A percentile compares a stretch with the other conserved stretches of the same genome.
Evolutionary conservation across 1,284 basidiomycete species (phyloP).

Genomic region (Cystobasidium pallidum): DNA sequence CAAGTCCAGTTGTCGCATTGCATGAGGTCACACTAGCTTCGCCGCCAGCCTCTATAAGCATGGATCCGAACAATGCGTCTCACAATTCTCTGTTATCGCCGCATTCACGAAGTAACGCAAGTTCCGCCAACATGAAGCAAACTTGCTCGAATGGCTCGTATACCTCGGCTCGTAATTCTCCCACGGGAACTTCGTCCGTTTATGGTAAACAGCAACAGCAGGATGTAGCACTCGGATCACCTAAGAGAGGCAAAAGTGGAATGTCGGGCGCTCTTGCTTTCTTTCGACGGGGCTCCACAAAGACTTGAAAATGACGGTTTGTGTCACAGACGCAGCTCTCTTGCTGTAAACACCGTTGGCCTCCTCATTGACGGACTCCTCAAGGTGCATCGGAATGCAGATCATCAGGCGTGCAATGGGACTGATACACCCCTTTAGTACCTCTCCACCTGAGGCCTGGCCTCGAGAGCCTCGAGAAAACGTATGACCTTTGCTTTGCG

Average conservation of each 20-base stretch:
- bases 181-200: neutral
- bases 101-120: neutral
- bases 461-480: too few relatives aligned
- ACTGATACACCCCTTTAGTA: too few relatives aligned
- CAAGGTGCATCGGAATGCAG: too few relatives aligned
- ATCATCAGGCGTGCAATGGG: too few relatives aligned
- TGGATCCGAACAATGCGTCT: conserved; percentile 2
- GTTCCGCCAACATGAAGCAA: neutral
- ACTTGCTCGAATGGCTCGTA: neutral
- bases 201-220: conserved; percentile 2
- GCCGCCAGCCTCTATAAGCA: neutral
- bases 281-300: conserved; percentile 13
- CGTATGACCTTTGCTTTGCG: too few relatives aligned
- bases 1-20: conserved; percentile 4
- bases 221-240: neutral
- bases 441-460: too few relatives aligned
- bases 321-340: neutral
- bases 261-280: conserved; percentile 21
- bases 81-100: neutral
- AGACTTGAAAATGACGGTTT: neutral
- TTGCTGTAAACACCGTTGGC: too few relatives aligned
- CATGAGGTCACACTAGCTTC: conserved; percentile 15
- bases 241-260: conserved; percentile 18
- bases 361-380: too few relatives aligned
- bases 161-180: neutral